These are phyloP conservation scores for Besnoitia besnoiti DNA, from an alignment of 169 alveolate genomes.

Conservation along the genomic window DNA sequence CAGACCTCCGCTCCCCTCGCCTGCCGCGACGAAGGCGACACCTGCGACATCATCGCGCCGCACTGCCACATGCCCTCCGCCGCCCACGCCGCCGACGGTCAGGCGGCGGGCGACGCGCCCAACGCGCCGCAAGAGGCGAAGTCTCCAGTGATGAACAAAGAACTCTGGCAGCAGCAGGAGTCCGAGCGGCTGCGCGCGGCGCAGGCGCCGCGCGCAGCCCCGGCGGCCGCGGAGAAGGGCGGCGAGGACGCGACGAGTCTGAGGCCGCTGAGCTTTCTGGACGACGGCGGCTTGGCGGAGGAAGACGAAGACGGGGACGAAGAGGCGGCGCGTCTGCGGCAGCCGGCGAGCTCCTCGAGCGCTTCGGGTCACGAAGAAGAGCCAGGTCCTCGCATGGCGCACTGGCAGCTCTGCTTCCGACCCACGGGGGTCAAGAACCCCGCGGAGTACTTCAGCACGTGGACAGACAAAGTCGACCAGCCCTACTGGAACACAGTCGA, in stretches of 20 bases:
- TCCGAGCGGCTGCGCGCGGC: neutral
- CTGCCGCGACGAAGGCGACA: no score
- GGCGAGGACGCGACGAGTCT: neutral
- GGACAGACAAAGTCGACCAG: slow-evolving; percentile 37
- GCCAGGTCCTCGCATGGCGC: slow-evolving; percentile 53
- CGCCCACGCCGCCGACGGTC: neutral
- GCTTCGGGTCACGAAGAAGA: slow-evolving; percentile 39
- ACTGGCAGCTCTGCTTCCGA: slow-evolving; percentile 63
- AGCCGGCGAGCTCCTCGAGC: neutral
- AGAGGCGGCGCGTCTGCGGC: slow-evolving; percentile 10
- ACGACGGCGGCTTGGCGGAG: neutral
- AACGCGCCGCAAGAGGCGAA: no score
- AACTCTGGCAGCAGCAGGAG: slow-evolving; percentile 6
- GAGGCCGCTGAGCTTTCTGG: neutral
- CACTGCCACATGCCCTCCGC: neutral
- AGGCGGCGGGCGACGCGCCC: neutral
- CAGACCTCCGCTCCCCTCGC: no score
- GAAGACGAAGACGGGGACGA: neutral
- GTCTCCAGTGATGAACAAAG: neutral
- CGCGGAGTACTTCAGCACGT: slow-evolving; percentile 18
- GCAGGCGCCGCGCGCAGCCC: neutral
- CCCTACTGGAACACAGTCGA: slow-evolving; percentile 72
- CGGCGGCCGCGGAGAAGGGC: slow-evolving; percentile 10
- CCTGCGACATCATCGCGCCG: no score
- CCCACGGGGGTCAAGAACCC: slow-evolving; percentile 66